Conservation (phyloP, 371 early-diverging fungal genomes). For the Rhizomucor pusillus region DNA sequence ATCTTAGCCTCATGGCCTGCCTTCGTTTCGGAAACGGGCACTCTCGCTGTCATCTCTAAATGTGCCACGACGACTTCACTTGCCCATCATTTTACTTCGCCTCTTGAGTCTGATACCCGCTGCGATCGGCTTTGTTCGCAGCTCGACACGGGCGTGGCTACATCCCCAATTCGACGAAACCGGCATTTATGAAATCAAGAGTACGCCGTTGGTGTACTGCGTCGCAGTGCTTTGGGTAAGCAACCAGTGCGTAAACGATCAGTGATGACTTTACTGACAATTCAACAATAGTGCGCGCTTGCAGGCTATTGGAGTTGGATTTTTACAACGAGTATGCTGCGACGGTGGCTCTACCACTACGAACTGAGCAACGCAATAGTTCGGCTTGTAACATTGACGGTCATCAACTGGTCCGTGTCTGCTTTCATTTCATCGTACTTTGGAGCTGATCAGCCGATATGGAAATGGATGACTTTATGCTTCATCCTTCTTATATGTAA, state of each 20-base stretch:
- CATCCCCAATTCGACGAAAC: conserved; percentile 38
- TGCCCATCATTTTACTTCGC: conserved; percentile 39
- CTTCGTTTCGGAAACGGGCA: conserved; percentile 32
- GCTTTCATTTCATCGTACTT: conserved; percentile 51
- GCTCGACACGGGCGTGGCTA: conserved; percentile 35
- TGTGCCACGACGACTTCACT: conserved; percentile 40
- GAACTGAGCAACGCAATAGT: conserved; percentile 58
- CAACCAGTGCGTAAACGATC: background rate
- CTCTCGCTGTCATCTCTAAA: conserved; percentile 35
- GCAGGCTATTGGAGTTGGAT: conserved; percentile 64
- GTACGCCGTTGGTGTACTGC: conserved; percentile 53
- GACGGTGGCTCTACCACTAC: conserved; percentile 61
- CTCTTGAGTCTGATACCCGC: conserved; percentile 49
- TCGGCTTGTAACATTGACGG: conserved; percentile 56
- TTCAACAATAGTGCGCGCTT: conserved; percentile 42
- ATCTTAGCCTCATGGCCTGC: conserved; percentile 7
- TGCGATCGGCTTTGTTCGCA: conserved; percentile 42
- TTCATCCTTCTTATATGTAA: conserved; percentile 42
- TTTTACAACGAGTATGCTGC: conserved; percentile 57
- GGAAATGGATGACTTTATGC: conserved; percentile 63
- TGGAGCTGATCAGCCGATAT: conserved; percentile 58
- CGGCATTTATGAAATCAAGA: conserved; percentile 50
- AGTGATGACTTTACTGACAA: background rate
- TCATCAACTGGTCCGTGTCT: conserved; percentile 60
- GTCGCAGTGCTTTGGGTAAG: conserved; percentile 63